Conservation (phyloP, 441 rosid genomes). For the Melastoma candidum region DNA sequence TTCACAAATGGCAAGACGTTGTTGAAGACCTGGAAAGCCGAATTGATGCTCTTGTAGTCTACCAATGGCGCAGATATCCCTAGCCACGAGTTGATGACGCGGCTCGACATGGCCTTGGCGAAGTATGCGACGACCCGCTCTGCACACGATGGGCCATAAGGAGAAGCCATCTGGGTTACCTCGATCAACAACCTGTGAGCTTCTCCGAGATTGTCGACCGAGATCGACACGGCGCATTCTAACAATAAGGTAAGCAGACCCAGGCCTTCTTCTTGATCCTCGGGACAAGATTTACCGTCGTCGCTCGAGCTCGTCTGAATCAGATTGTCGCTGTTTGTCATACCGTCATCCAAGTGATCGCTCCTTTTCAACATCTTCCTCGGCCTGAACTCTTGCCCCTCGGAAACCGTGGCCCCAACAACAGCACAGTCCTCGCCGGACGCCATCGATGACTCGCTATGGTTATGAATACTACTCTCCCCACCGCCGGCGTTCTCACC, state of each 20-base stretch:
- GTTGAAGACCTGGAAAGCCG: conserved; percentile 44
- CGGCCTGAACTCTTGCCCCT: conserved; percentile 17
- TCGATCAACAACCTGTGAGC: conserved; percentile 54
- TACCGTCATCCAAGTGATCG: conserved; percentile 6
- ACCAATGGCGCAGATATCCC: conserved; percentile 48
- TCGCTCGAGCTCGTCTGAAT: conserved; percentile 7
- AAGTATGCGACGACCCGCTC: conserved; percentile 61
- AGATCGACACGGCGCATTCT: conserved; percentile 53
- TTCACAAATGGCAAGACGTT: conserved; percentile 54
- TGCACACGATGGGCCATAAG: conserved; percentile 45
- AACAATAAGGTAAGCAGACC: conserved; percentile 35
- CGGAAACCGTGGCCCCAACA: neutral
- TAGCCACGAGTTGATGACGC: conserved; percentile 57
- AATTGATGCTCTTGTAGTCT: conserved; percentile 28
- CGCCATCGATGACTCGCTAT: conserved; percentile 16
- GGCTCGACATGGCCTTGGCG: conserved; percentile 50
- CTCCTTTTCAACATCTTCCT: conserved; percentile 11
- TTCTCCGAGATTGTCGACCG: conserved; percentile 54
- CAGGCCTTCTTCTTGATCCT: conserved; percentile 33
- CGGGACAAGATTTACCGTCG: conserved; percentile 9
- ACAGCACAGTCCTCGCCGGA: conserved; percentile 11
- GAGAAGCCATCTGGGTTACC: conserved; percentile 60
- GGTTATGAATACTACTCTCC: conserved; percentile 13
- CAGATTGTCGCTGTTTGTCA: conserved; percentile 6
- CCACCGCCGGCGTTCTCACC: conserved; percentile 17